Evolutionary conservation across 2,329 filamentous ascomycete species (phyloP).

Genomic region (Grosmannia huntii): DNA sequence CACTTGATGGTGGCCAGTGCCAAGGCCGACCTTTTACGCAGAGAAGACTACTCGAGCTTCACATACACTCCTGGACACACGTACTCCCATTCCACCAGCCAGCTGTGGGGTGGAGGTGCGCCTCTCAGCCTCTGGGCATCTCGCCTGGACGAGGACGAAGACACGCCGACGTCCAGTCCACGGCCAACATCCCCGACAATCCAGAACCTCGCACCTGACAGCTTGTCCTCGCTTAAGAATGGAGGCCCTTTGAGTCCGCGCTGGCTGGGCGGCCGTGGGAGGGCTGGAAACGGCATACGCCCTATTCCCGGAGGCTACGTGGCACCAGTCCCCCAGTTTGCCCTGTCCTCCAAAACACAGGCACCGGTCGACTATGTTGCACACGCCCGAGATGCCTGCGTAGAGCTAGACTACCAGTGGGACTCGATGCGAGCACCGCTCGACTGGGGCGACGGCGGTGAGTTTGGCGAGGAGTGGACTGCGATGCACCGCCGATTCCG

Average conservation of each 20-base stretch:
- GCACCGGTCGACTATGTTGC: constrained; percentile 83
- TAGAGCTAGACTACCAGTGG: constrained; percentile 88
- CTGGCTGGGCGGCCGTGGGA: background rate
- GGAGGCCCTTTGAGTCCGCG: constrained; percentile 5
- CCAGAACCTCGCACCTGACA: constrained; percentile 9
- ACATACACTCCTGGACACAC: constrained; percentile 22
- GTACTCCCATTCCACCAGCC: constrained; percentile 18
- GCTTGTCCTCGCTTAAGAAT: constrained; percentile 2
- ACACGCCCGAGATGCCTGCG: constrained; percentile 78
- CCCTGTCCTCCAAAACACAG: constrained; percentile 63
- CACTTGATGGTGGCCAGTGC: constrained; percentile 79
- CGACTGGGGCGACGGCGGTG: constrained; percentile 77
- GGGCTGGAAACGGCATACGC: background rate
- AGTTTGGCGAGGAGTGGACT: constrained; percentile 89
- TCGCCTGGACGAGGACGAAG: background rate
- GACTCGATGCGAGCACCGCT: constrained; percentile 73
- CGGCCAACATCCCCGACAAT: background rate
- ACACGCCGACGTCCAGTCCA: background rate
- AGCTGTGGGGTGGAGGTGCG: constrained; percentile 24
- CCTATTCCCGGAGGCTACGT: constrained; percentile 40
- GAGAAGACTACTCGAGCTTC: constrained; percentile 52
- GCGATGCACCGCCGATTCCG: constrained; percentile 88
- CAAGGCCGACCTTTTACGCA: constrained; percentile 72
- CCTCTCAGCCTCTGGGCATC: constrained; percentile 5
- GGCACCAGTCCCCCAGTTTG: constrained; percentile 69